Evolutionary conservation across 805 yeast species (phyloP).

Genomic region (Sugiyamaella floridensis): DNA sequence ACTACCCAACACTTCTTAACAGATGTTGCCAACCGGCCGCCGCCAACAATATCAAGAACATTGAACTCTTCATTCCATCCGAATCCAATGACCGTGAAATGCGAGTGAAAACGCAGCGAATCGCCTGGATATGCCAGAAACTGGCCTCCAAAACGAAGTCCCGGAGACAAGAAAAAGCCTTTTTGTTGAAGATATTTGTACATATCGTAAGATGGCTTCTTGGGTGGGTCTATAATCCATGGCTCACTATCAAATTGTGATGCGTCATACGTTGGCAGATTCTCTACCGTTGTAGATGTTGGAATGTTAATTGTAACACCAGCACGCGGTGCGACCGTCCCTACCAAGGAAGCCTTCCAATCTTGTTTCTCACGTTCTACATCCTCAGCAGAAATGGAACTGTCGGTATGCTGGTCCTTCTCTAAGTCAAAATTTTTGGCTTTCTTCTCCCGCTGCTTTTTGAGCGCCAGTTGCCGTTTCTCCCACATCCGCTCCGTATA

Average conservation of each 20-base stretch:
- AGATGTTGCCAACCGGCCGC: constrained; percentile 89
- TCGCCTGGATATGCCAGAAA: constrained; percentile 93
- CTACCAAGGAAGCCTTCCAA: constrained; percentile 1
- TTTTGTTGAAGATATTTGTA: constrained; percentile 38
- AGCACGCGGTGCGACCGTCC: constrained; percentile 8
- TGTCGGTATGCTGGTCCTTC: neutral
- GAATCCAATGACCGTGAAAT: constrained; percentile 56
- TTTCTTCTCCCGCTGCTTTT: constrained; percentile 11
- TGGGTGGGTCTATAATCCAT: neutral
- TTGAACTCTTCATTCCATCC: constrained; percentile 47
- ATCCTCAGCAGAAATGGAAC: constrained; percentile 3
- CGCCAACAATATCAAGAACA: constrained; percentile 56
- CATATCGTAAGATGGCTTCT: constrained; percentile 27
- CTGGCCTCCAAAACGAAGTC: constrained; percentile 84
- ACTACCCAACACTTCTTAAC: constrained; percentile 79
- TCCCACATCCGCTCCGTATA: constrained; percentile 16
- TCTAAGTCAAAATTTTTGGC: neutral
- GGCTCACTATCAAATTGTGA: neutral
- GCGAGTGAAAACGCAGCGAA: constrained; percentile 85
- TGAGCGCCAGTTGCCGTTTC: constrained; percentile 15
- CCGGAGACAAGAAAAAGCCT: constrained; percentile 66
- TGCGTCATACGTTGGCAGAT: constrained; percentile 2
- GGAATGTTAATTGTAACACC: constrained; percentile 9
- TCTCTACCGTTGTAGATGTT: constrained; percentile 6
- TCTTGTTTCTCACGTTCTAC: constrained; percentile 8